Base-by-base conservation (phyloP, 2,329 filamentous ascomycete species). In the Penicillium sclerotiorum region DNA sequence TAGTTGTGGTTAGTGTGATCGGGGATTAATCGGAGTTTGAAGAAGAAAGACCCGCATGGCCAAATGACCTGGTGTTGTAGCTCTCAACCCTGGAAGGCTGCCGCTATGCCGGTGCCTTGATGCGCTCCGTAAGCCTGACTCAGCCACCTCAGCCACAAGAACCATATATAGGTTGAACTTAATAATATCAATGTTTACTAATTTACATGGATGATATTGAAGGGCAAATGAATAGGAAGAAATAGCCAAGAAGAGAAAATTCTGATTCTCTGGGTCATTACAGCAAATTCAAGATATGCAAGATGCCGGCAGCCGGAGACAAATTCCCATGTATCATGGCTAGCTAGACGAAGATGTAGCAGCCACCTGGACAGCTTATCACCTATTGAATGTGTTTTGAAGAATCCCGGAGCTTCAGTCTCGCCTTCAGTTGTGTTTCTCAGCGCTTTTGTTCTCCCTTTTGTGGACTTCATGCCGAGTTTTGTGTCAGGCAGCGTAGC, bases 111-210 rank as follows among this genome's bases (percentile, higher is more conserved):
- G 20, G 18, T 12, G 18, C 18, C 37, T 22, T 5, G 15, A 21
- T 15, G 15, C 33, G 36, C 46, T 56, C 45, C 52, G 49, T 52
- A 45, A 47, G 35, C n/a, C 47, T 55, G 39, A 57, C 55, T 57
- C 55, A 57, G 54, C 54, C 54, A 57, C 55, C 51, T 49, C 45
- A 55, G 55, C 55, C 55, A 57, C 52, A 3, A 4, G 25, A 13
- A 8, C 9, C 25, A n/a, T n/a, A n/a, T n/a, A n/a, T n/a, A n/a
- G n/a, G n/a, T n/a, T n/a, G n/a, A n/a, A n/a, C n/a, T n/a, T n/a
- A n/a, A n/a, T n/a, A n/a, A n/a, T n/a, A n/a, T n/a, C n/a, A n/a
- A n/a, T n/a, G n/a, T n/a, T n/a, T n/a, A n/a, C n/a, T n/a, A n/a
- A n/a, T n/a, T n/a, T n/a, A n/a, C n/a, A n/a, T n/a, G n/a, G n/a